Percentiles rank a stretch among this genome's conserved stretches.
Evolutionary conservation across 208 protist species (phyloP).

Genomic region (Trypanosoma avium): DNA sequence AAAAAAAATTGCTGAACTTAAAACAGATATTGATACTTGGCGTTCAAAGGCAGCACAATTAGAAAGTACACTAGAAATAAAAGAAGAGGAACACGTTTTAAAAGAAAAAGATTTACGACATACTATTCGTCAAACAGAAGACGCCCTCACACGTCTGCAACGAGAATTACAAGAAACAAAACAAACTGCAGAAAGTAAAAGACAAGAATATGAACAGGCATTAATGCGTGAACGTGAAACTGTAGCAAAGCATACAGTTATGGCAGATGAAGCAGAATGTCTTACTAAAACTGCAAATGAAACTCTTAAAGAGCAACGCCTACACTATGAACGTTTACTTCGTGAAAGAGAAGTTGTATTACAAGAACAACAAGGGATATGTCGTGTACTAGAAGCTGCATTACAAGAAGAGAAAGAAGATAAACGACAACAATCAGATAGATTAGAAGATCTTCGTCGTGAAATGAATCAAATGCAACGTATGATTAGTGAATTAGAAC

Average conservation of each 20-base stretch:
- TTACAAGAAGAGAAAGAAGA: conserved; percentile 19
- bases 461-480: conserved; percentile 20
- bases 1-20: conserved; percentile 19
- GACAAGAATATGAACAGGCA: conserved; percentile 13
- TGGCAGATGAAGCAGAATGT: conserved; percentile 17
- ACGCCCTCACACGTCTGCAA: neutral
- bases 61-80: conserved; percentile 1
- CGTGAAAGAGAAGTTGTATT: conserved; percentile 14
- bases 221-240: conserved; percentile 4
- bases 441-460: conserved; percentile 11
- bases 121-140: conserved; percentile 14
- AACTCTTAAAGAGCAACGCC: conserved; percentile 22
- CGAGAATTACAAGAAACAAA: conserved; percentile 3
- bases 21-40: conserved; percentile 17
- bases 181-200: neutral
- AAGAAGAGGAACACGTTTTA: conserved; percentile 8
- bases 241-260: neutral
- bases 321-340: conserved; percentile 24
- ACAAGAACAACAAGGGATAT: conserved; percentile 1
- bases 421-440: conserved; percentile 1
- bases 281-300: conserved; percentile 5
- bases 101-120: conserved; percentile 18
- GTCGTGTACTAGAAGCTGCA: conserved; percentile 6
- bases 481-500: conserved; percentile 14
- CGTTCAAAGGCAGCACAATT: conserved; percentile 11